Evolutionary conservation across 1,139 yeast species (phyloP).

Genomic region (Yamadazyma taylorii): DNA sequence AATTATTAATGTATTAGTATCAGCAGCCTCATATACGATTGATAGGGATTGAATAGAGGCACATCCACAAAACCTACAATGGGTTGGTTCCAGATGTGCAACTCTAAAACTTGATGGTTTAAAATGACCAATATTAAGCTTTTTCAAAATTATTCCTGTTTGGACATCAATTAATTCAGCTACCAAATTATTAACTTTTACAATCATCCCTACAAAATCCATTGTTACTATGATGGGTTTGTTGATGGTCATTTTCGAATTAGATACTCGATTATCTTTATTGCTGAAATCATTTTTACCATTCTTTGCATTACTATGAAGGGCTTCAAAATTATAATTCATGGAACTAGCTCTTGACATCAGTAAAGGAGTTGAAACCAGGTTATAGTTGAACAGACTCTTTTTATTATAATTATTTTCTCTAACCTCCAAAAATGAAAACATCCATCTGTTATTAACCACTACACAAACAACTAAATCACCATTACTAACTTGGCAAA

Average conservation of each 20-base stretch:
- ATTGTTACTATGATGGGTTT: slow-evolving; percentile 15
- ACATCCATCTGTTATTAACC: slow-evolving; percentile 66
- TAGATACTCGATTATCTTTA: not conserved
- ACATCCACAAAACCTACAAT: slow-evolving; percentile 89
- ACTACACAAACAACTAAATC: slow-evolving; percentile 62
- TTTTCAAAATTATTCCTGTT: slow-evolving; percentile 63
- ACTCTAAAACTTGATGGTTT: slow-evolving; percentile 62
- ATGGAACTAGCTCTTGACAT: slow-evolving; percentile 12
- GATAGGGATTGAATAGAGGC: slow-evolving; percentile 75
- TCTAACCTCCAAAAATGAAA: slow-evolving; percentile 48
- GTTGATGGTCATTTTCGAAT: slow-evolving; percentile 12
- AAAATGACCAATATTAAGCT: slow-evolving; percentile 61
- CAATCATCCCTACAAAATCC: slow-evolving; percentile 66
- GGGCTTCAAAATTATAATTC: slow-evolving; percentile 3
- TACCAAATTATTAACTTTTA: slow-evolving; percentile 50
- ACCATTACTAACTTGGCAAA: slow-evolving; percentile 53
- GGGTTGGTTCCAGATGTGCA: slow-evolving; percentile 81
- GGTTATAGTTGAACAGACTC: slow-evolving; percentile 2
- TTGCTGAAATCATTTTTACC: not conserved
- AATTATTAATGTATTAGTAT: slow-evolving; percentile 57
- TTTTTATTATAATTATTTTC: slow-evolving; percentile 46
- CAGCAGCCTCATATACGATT: slow-evolving; percentile 65
- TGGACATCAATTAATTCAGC: slow-evolving; percentile 77
- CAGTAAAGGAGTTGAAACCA: slow-evolving; percentile 7
- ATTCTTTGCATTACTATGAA: not conserved